Percentiles rank a stretch among this genome's conserved stretches.
Conservation (phyloP, 805 yeast species). For the Pichia exigua region DNA sequence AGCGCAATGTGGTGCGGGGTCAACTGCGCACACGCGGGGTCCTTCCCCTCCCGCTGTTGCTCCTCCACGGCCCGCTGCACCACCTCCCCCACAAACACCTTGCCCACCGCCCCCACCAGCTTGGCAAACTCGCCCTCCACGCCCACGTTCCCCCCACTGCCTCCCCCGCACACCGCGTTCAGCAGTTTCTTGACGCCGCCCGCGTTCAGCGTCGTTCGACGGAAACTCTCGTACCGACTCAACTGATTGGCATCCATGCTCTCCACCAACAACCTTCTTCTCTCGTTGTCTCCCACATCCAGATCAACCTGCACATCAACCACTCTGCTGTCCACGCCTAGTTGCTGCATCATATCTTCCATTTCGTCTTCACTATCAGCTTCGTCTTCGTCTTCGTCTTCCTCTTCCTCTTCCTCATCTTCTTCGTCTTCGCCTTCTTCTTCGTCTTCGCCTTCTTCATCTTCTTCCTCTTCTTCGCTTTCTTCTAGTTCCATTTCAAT, state of each 20-base stretch:
- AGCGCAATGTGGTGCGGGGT: not conserved
- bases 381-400: slow-evolving; percentile 10
- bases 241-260: slow-evolving; percentile 76
- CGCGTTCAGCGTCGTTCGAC: slow-evolving; percentile 68
- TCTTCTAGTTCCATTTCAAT: slow-evolving; percentile 11
- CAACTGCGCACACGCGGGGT: too few relatives aligned
- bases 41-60: not conserved
- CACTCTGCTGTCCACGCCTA: slow-evolving; percentile 3
- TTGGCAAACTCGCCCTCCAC: not conserved
- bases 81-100: not conserved
- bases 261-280: slow-evolving; percentile 55
- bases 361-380: not conserved
- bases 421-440: not conserved
- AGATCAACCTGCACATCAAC: slow-evolving; percentile 21
- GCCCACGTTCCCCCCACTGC: slow-evolving; percentile 37
- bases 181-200: slow-evolving; percentile 76
- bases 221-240: slow-evolving; percentile 77
- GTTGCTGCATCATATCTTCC: not conserved
- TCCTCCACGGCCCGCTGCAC: not conserved
- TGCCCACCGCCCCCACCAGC: not conserved
- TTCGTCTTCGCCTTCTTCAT: slow-evolving; percentile 4
- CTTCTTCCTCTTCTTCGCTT: not conserved
- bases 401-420: slow-evolving; percentile 6
- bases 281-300: slow-evolving; percentile 31
- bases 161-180: slow-evolving; percentile 54